phyloP scores from a whole-genome alignment of 164 flowering plant species.

The Amborella trichopoda region DNA sequence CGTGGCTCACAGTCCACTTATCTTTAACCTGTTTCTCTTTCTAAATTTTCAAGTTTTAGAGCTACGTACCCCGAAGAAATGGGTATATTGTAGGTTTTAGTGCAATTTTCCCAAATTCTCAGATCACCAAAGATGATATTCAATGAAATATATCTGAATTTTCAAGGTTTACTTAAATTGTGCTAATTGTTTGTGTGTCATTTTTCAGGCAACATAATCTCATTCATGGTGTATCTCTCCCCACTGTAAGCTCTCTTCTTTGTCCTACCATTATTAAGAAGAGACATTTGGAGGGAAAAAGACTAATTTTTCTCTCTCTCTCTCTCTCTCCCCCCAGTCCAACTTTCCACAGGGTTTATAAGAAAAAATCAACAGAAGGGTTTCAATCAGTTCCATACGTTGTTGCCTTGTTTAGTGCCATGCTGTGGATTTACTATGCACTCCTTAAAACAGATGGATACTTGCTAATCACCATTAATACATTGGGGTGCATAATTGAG shows the following conservation, averaged over 20 bases:
- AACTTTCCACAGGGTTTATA: conserved; percentile 31
- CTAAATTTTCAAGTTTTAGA: not conserved
- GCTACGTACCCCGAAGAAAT: too few relatives aligned
- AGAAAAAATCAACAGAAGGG: conserved; percentile 42
- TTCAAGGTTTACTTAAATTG: too few relatives aligned
- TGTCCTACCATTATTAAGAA: not conserved
- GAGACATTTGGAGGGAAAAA: not conserved
- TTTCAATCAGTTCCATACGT: conserved; percentile 41
- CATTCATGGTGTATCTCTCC: conserved; percentile 55
- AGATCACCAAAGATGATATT: too few relatives aligned
- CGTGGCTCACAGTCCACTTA: too few relatives aligned
- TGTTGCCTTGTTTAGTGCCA: conserved; percentile 36
- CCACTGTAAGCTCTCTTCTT: conserved; percentile 39
- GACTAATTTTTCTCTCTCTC: not conserved
- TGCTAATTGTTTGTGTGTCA: not conserved
- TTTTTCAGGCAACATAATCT: conserved; percentile 40
- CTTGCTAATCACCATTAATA: conserved; percentile 45
- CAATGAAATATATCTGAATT: too few relatives aligned
- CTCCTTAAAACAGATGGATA: conserved; percentile 21
- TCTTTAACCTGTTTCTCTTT: not conserved
- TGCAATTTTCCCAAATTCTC: too few relatives aligned
- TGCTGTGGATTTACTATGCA: conserved; percentile 31
- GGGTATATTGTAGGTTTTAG: too few relatives aligned
- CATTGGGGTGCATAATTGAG: conserved; percentile 30
- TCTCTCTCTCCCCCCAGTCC: conserved; percentile 22